Percentiles rank a stretch among this genome's conserved stretches.
Evolutionary conservation across 306 rosid genomes (phyloP).

Genomic region (Gastrolobium bilobum): DNA sequence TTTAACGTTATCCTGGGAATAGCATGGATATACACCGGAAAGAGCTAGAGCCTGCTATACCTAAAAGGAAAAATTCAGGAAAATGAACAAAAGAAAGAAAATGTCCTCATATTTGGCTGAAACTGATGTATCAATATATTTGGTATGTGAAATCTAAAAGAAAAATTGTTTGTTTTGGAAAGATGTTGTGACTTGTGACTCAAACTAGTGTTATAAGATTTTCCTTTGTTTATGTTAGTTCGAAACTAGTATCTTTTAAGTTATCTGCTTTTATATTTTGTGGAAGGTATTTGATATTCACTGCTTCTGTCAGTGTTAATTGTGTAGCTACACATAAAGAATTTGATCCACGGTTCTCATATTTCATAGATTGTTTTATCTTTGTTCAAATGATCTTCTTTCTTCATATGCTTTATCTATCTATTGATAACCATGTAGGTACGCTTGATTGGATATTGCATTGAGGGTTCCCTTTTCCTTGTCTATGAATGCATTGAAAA

Average conservation of each 20-base stretch:
- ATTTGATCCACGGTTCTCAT: neutral
- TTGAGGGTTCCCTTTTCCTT: constrained; percentile 79
- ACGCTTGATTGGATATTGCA: constrained; percentile 93
- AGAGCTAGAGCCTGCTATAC: neutral
- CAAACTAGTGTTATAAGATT: neutral
- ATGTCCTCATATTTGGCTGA: neutral
- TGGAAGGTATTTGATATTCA: neutral
- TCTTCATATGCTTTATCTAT: neutral
- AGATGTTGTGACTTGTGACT: neutral
- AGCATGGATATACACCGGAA: neutral
- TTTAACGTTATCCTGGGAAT: neutral
- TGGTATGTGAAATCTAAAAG: neutral
- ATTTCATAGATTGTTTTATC: neutral
- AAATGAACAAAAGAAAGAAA: neutral
- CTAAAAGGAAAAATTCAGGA: neutral
- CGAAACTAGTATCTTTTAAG: neutral
- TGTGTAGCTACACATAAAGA: neutral
- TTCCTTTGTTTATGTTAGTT: neutral
- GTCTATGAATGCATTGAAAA: constrained; percentile 92
- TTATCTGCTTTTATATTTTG: constrained; percentile 41
- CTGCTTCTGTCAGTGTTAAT: neutral
- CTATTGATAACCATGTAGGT: constrained; percentile 62
- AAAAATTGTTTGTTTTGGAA: neutral
- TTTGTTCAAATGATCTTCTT: constrained; percentile 12
- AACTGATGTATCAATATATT: neutral